Base-by-base conservation (phyloP, 1,139 yeast species). In the Scheffersomyces titani region DNA sequence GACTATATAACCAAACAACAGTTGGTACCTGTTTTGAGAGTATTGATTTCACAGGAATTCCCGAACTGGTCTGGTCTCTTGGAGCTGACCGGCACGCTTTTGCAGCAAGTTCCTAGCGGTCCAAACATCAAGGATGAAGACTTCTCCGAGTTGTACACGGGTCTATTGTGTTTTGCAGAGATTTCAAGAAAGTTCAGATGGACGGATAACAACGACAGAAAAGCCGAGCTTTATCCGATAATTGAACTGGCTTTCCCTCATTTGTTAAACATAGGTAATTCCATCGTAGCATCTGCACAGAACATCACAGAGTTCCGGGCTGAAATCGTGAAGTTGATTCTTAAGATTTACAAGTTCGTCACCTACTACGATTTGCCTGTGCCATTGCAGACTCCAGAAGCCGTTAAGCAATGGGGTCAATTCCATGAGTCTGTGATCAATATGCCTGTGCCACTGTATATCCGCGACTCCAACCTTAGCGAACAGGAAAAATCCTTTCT, bases 331-430 rank as follows among this genome's bases (percentile, higher is more conserved):
- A 90, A 89, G 63, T 78, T 91, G 62, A 82, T 92, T 51, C 73
- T 93, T 57, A 94, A 94, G 70, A 80, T 84, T 54, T 92, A 88
- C 77, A 93, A 93, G 71, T 90, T 89, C 71, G 90, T 88, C 51
- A 89, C 96, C 1, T 89, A 87, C 69, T 85, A 83, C 63, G 97
- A 91, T 65, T 76, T 94, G 51, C 98, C 98, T 1, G 75, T 69
- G 6, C 82, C 85, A 2, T 76, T 93, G 57, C 97, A 89, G 70
- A 71, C 82, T 2, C 75, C 79, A 51, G 88, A 86, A 18, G 71
- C 81, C 6, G 76, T 92, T 54, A 76, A 83, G 13, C 80, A 82
- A 21, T 93, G 98, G 97, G 89, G 91, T 1, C 84, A 86, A 57
- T 82, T 94, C 62, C 94, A 92, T 65, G 87, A 92, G 49, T 78